These are phyloP conservation scores for Pharnaceum exiguum DNA, from an alignment of 148 eudicot species.

Conservation along the genomic window DNA sequence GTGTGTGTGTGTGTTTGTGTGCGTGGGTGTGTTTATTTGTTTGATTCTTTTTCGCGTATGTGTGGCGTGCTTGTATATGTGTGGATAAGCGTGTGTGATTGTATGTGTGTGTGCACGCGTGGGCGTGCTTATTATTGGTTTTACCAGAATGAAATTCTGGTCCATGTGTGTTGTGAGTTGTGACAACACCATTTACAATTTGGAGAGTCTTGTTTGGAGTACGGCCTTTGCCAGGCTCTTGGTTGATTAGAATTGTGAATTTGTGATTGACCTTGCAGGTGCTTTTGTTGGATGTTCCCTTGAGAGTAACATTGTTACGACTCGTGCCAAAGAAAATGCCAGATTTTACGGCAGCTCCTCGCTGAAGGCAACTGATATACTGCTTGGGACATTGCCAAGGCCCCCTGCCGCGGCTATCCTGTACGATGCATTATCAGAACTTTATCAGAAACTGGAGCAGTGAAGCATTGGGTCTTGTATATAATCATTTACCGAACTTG, in stretches of 20 bases:
- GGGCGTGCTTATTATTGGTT: too few species aligned
- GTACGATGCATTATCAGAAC: slow-evolving; percentile 54
- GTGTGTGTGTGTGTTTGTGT: too few species aligned
- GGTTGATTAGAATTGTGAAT: not conserved
- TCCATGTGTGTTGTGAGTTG: too few species aligned
- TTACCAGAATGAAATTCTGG: too few species aligned
- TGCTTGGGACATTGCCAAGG: slow-evolving; percentile 63
- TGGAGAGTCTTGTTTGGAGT: too few species aligned
- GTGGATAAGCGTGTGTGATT: too few species aligned
- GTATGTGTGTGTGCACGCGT: too few species aligned
- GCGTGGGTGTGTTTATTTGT: too few species aligned
- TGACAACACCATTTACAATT: too few species aligned
- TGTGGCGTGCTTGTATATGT: too few species aligned
- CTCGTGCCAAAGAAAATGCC: slow-evolving; percentile 57
- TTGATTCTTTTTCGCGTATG: too few species aligned
- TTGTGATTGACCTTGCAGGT: slow-evolving; percentile 34
- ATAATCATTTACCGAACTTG: slow-evolving; percentile 2
- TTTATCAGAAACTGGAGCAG: slow-evolving; percentile 45
- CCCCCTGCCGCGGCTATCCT: slow-evolving; percentile 85
- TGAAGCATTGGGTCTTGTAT: slow-evolving; percentile 18
- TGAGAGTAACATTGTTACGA: slow-evolving; percentile 71
- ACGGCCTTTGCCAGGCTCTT: too few species aligned
- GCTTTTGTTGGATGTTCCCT: slow-evolving; percentile 85
- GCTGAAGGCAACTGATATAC: slow-evolving; percentile 57
- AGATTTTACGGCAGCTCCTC: slow-evolving; percentile 73